Conservation (phyloP, 179 eudicot species). For the Patellifolia procumbens region DNA sequence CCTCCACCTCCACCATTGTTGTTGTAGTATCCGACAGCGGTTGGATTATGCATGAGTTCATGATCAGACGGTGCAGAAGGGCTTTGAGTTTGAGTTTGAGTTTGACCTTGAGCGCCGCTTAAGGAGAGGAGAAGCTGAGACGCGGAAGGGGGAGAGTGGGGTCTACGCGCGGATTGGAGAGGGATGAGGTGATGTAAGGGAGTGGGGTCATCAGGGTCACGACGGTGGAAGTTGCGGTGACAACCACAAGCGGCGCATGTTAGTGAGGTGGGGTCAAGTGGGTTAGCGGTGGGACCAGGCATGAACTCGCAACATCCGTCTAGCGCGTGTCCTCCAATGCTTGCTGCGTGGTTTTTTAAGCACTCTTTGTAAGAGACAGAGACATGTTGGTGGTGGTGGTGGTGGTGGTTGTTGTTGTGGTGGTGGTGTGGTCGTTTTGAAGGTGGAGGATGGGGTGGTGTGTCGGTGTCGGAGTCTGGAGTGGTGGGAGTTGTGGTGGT, state of each 20-base stretch:
- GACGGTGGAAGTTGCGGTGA: slow-evolving; percentile 56
- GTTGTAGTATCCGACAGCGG: slow-evolving; percentile 9
- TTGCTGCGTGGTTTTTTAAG: slow-evolving; percentile 50
- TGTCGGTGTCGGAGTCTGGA: slow-evolving; percentile 36
- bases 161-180: slow-evolving; percentile 23
- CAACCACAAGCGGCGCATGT: slow-evolving; percentile 55
- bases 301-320: slow-evolving; percentile 54
- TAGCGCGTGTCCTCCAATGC: slow-evolving; percentile 46
- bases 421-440: slow-evolving; percentile 18
- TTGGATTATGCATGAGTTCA: slow-evolving; percentile 8
- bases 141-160: slow-evolving; percentile 31
- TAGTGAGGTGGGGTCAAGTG: slow-evolving; percentile 31
- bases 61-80: slow-evolving; percentile 29
- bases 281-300: slow-evolving; percentile 39
- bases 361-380: slow-evolving; percentile 49
- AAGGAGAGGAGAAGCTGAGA: slow-evolving; percentile 36
- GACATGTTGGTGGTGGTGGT: slow-evolving; percentile 6
- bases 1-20: background rate
- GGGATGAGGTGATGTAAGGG: slow-evolving; percentile 40
- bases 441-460: slow-evolving; percentile 31
- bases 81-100: slow-evolving; percentile 15
- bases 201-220: slow-evolving; percentile 44
- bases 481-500: background rate
- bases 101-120: slow-evolving; percentile 16
- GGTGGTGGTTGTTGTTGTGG: background rate